Conservation (phyloP, 2,329 filamentous ascomycete species). For the Pyricularia sp. region DNA sequence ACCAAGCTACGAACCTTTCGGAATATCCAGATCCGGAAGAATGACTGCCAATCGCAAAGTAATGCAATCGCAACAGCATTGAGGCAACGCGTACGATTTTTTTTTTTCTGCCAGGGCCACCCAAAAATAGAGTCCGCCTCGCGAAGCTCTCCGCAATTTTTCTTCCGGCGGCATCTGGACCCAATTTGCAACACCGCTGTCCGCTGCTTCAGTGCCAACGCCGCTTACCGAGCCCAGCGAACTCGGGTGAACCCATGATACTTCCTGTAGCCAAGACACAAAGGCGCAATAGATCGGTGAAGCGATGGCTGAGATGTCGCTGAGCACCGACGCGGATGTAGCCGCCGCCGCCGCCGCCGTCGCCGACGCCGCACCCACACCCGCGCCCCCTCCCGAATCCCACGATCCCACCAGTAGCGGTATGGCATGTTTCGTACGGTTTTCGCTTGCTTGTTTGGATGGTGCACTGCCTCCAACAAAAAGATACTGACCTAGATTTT, state of each 20-base stretch:
- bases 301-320: conserved; percentile 5
- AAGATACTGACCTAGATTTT: neutral
- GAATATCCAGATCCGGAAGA: neutral
- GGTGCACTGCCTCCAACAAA: neutral
- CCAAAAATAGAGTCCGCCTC: neutral
- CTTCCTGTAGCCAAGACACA: neutral
- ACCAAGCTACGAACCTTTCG: neutral
- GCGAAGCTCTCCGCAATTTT: conserved; percentile 11
- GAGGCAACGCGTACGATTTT: neutral
- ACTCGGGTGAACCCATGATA: neutral
- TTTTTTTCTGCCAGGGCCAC: neutral
- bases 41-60: neutral
- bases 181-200: neutral
- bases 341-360: neutral
- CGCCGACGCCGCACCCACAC: neutral
- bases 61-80: neutral
- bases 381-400: neutral
- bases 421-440: neutral
- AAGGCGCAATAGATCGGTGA: neutral
- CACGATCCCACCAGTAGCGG: neutral
- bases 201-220: neutral
- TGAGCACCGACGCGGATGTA: conserved; percentile 1
- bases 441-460: neutral
- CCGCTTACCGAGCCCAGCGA: neutral
- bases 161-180: conserved; percentile 9